Evolutionary conservation across 73 alveolate species (phyloP).

Genomic region (Stentor roeselii): DNA sequence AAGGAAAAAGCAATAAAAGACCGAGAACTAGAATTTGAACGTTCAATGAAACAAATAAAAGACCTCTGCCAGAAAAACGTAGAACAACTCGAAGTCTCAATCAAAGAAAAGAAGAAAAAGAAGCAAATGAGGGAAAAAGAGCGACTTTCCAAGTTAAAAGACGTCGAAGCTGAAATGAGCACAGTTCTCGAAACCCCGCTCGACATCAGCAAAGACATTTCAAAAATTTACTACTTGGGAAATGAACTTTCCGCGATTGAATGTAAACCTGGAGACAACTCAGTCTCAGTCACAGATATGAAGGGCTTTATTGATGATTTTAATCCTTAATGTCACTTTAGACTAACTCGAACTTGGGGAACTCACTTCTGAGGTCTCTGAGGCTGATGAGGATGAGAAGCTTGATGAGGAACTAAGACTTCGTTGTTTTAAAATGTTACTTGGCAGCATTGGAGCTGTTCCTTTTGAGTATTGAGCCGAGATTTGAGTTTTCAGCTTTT

Average conservation of each 20-base stretch:
- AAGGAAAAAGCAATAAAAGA: neutral
- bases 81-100: neutral
- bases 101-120: neutral
- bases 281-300: neutral
- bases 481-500: neutral
- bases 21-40: conserved; percentile 3
- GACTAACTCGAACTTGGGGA: neutral
- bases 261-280: neutral
- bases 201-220: neutral
- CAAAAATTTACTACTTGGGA: neutral
- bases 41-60: conserved; percentile 1
- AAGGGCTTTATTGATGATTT: neutral
- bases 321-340: neutral
- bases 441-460: neutral
- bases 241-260: neutral
- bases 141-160: neutral
- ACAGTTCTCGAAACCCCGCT: neutral
- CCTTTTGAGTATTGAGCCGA: neutral
- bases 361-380: too few relatives aligned
- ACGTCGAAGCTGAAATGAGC: conserved; percentile 1
- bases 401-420: neutral
- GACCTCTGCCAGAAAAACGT: conserved; percentile 1
- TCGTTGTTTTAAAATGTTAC: neutral
- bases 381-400: neutral
- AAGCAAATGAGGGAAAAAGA: neutral